These are phyloP conservation scores for Saturnispora zaruensis DNA, from an alignment of 805 yeast genomes.

Conservation along the genomic window DNA sequence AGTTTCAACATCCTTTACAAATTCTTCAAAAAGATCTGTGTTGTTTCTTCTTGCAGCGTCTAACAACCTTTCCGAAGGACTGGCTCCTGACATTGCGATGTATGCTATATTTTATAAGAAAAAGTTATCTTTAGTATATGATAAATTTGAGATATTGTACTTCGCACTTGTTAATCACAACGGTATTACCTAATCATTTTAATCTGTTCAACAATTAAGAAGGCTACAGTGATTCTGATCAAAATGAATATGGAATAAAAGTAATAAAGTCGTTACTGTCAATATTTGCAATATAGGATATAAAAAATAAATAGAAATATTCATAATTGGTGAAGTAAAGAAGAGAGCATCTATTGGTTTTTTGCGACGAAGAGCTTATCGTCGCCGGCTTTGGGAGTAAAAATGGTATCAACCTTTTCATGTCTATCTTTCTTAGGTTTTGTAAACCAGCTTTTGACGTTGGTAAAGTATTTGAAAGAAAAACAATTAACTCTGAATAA, in stretches of 20 bases:
- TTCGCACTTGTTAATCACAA: neutral
- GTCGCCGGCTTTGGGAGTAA: slow-evolving; percentile 33
- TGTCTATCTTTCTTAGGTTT: slow-evolving; percentile 34
- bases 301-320: no score
- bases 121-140: neutral
- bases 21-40: slow-evolving; percentile 55
- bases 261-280: no score
- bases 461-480: slow-evolving; percentile 26
- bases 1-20: slow-evolving; percentile 33
- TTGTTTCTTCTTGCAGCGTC: slow-evolving; percentile 89
- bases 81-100: slow-evolving; percentile 35
- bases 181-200: neutral
- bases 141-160: neutral
- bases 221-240: no score
- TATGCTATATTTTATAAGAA: neutral
- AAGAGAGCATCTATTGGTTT: neutral
- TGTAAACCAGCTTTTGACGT: slow-evolving; percentile 33
- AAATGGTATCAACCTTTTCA: slow-evolving; percentile 37
- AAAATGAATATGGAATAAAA: no score
- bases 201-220: no score
- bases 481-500: slow-evolving; percentile 31
- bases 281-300: no score
- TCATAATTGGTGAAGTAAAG: neutral
- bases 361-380: slow-evolving; percentile 26
- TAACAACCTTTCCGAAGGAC: slow-evolving; percentile 65